These are phyloP conservation scores for Colletotrichum gloeosporioides DNA, from an alignment of 2,329 filamentous ascomycete species.

Conservation along the genomic window DNA sequence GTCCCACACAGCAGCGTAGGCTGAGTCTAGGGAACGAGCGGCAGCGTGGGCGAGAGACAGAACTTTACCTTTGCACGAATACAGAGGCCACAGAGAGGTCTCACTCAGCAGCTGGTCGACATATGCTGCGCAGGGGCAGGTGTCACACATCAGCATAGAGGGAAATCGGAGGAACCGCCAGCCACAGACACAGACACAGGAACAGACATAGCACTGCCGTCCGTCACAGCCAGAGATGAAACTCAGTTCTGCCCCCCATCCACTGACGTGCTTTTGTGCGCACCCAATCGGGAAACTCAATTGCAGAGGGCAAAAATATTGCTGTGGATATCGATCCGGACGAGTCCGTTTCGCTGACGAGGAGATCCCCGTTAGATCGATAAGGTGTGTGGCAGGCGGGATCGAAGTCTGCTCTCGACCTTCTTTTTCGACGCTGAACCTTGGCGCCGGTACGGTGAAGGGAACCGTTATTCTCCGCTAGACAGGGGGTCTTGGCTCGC, in stretches of 20 bases:
- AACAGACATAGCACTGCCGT: not conserved
- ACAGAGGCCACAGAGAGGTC: not conserved
- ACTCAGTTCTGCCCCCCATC: not conserved
- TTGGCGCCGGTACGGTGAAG: not conserved
- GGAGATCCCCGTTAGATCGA: slow-evolving; percentile 12
- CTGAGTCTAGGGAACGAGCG: not conserved
- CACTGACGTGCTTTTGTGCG: not conserved
- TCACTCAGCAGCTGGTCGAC: not conserved
- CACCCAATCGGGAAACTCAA: not conserved
- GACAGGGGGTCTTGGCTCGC: not conserved
- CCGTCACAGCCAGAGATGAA: not conserved
- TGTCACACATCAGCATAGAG: not conserved
- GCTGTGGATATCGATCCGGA: not conserved
- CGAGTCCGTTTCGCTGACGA: not conserved
- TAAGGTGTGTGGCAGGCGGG: not conserved
- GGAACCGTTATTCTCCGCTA: not conserved
- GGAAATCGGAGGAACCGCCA: not conserved
- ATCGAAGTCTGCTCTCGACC: not conserved
- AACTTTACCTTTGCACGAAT: not conserved
- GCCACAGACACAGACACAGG: not conserved
- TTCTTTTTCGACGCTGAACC: not conserved
- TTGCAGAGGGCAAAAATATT: not conserved
- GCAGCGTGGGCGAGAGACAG: not conserved
- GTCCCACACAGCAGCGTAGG: not conserved
- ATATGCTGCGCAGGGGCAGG: not conserved